phyloP scores from a whole-genome alignment of 306 rosid species.

The Glycyrrhiza uralensis region DNA sequence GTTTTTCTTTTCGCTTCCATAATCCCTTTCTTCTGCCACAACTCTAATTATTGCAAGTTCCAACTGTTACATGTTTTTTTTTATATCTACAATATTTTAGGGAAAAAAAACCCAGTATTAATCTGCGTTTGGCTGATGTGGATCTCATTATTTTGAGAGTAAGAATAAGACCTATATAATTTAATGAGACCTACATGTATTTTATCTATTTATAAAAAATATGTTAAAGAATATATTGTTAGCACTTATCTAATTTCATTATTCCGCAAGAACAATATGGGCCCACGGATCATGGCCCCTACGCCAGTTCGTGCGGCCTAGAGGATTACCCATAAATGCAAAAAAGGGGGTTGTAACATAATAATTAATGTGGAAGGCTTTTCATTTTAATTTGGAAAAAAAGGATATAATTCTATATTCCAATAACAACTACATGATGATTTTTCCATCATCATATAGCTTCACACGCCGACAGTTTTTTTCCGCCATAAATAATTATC shows the following conservation, averaged over 20 bases:
- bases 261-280: constrained; percentile 18
- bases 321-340: constrained; percentile 16
- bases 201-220: no score
- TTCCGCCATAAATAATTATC: not conserved
- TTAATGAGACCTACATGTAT: no score
- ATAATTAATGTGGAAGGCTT: not conserved
- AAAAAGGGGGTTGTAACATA: constrained; percentile 2
- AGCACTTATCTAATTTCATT: no score
- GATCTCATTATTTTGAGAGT: no score
- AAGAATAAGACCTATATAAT: no score
- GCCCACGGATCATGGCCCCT: constrained; percentile 10
- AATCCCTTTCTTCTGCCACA: not conserved
- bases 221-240: no score
- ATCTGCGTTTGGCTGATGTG: no score
- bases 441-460: not conserved
- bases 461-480: constrained; percentile 24
- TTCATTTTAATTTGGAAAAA: not conserved
- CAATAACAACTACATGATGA: not conserved
- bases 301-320: constrained; percentile 22
- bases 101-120: no score
- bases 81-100: no score
- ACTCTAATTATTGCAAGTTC: constrained; percentile 22
- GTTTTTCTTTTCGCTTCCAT: not conserved
- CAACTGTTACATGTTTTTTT: constrained; percentile 11
- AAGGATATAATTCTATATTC: not conserved